Evolutionary conservation across 73 alveolate genomes (phyloP).

Genomic region (Effrenium voratum): DNA sequence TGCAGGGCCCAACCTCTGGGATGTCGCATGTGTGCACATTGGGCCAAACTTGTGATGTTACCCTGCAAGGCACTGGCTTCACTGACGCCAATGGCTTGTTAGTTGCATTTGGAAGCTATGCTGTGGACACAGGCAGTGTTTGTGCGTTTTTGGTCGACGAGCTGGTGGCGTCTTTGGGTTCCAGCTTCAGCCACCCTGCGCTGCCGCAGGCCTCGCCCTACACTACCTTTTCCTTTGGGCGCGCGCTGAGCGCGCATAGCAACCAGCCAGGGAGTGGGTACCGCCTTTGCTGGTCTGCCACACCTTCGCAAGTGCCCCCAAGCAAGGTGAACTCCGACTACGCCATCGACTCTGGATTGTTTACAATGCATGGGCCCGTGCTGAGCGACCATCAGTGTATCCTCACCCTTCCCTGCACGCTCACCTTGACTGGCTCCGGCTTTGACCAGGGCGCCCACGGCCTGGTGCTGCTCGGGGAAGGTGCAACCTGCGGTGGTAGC

Average conservation of each 20-base stretch:
- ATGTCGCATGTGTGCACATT: conserved; percentile 69
- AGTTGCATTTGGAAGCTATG: conserved; percentile 32
- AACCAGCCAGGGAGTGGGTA: conserved; percentile 70
- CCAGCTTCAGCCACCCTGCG: conserved; percentile 44
- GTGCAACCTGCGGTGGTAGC: conserved; percentile 58
- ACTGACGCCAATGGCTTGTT: conserved; percentile 18
- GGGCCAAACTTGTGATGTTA: conserved; percentile 45
- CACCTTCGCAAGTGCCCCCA: conserved; percentile 72
- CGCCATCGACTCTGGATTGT: conserved; percentile 77
- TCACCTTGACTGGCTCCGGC: conserved; percentile 86
- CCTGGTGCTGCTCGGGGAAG: conserved; percentile 36
- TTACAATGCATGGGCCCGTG: conserved; percentile 71
- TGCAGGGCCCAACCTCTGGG: conserved; percentile 76
- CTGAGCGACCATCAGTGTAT: conserved; percentile 55
- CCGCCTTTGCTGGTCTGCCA: conserved; percentile 69
- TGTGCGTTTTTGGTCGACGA: conserved; percentile 38
- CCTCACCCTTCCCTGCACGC: conserved; percentile 24
- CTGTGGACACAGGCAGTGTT: background rate
- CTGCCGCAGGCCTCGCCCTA: conserved; percentile 62
- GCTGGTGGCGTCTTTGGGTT: conserved; percentile 48
- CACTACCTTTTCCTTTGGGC: conserved; percentile 45
- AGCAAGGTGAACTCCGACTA: conserved; percentile 56
- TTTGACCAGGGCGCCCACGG: conserved; percentile 68
- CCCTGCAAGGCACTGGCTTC: conserved; percentile 51
- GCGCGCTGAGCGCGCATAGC: conserved; percentile 42